Percentiles rank a stretch among this genome's conserved stretches.
Evolutionary conservation across 2,329 filamentous ascomycete species (phyloP).

Genomic region (Phoma sp.): DNA sequence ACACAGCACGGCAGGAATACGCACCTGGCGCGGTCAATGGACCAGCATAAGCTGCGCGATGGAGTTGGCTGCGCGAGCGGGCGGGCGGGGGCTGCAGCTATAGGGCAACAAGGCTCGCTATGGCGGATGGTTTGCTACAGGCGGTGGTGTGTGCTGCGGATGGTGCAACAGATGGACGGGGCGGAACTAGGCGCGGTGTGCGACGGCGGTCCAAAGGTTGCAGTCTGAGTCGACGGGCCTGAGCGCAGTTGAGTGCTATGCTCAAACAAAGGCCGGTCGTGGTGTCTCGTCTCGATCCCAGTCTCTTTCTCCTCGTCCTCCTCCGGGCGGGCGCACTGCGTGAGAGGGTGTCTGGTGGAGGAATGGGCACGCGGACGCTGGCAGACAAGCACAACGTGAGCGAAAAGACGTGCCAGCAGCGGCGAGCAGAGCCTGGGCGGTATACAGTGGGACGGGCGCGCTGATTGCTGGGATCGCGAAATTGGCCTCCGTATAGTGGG

Average conservation of each 20-base stretch:
- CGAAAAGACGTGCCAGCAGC: constrained; percentile 15
- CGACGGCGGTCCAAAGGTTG: constrained; percentile 20
- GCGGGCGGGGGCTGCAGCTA: constrained; percentile 18
- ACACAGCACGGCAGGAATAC: constrained; percentile 14
- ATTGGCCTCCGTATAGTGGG: constrained; percentile 12
- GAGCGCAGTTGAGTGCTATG: constrained; percentile 13
- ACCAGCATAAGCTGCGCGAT: constrained; percentile 40
- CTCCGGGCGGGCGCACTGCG: constrained; percentile 8
- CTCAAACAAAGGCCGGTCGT: constrained; percentile 1
- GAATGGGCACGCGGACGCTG: constrained; percentile 18
- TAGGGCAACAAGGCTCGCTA: constrained; percentile 21
- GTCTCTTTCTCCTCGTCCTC: background rate
- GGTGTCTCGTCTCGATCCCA: background rate
- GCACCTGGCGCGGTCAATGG: constrained; percentile 40
- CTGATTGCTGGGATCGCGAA: constrained; percentile 25
- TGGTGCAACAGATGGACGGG: constrained; percentile 28
- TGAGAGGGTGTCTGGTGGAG: constrained; percentile 38
- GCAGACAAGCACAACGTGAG: constrained; percentile 18
- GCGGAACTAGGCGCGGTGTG: constrained; percentile 26
- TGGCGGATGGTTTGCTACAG: constrained; percentile 16
- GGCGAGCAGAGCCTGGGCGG: constrained; percentile 9
- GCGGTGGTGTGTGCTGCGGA: constrained; percentile 19
- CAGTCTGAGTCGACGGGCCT: constrained; percentile 12
- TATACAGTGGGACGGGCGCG: constrained; percentile 13
- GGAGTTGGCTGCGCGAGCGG: constrained; percentile 16